A percentile compares a stretch with the other conserved stretches of the same genome.
Conservation (phyloP, 768 basidiomycete species). For the Tubosaeta sp. region DNA sequence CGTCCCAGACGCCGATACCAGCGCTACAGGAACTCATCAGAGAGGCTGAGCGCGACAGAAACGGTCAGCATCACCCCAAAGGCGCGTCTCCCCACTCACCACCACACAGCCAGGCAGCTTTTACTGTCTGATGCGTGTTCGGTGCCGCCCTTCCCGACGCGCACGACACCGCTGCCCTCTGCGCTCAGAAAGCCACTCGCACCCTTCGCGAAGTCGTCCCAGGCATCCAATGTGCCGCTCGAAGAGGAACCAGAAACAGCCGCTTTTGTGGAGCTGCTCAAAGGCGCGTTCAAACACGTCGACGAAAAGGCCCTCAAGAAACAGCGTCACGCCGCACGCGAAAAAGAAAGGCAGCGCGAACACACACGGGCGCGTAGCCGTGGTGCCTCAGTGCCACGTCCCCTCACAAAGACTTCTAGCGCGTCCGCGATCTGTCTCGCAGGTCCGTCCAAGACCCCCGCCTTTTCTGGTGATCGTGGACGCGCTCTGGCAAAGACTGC, state of each 20-base stretch:
- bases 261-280: constrained; percentile 23
- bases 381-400: neutral
- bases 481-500: constrained; percentile 6
- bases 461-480: neutral
- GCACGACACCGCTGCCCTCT: constrained; percentile 14
- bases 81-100: neutral
- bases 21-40: constrained; percentile 22
- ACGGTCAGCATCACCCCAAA: constrained; percentile 10
- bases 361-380: neutral
- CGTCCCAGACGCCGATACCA: constrained; percentile 23
- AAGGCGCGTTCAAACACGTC: constrained; percentile 17
- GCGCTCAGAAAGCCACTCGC: neutral
- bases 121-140: neutral
- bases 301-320: constrained; percentile 27
- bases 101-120: neutral
- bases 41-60: constrained; percentile 26
- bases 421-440: constrained; percentile 7
- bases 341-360: constrained; percentile 9
- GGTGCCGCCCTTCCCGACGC: neutral
- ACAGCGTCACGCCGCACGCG: constrained; percentile 14
- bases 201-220: neutral
- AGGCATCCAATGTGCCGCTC: neutral
- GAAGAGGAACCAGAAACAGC: constrained; percentile 23
- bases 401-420: constrained; percentile 17
- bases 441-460: neutral